Evolutionary conservation across 495 filamentous ascomycete genomes (phyloP), one percentile per base, ranked within the genome.

Genomic region (Annulohypoxylon moriforme): DNA sequence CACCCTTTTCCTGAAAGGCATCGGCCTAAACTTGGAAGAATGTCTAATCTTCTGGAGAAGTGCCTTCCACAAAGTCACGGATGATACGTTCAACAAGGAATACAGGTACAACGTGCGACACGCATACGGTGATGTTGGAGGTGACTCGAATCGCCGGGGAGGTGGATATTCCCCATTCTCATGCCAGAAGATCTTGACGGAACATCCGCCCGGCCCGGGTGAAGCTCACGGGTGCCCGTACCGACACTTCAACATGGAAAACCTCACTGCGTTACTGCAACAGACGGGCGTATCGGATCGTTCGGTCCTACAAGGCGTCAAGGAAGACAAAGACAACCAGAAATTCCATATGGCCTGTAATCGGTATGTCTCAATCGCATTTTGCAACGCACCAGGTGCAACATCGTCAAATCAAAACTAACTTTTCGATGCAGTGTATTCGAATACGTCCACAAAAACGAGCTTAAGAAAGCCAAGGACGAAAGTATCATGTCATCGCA

Each of bases 261-360:
- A 97, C 77, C 85, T 99, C 24, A 87, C 89, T 13, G 80, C 86
- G 1, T 80, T 94, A 63, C 85, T 98, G 63, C 90, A 93, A 73
- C 73, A 76, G 22, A 90, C 89, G 18, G 95, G 94, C 9, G 87
- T 99, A 1, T 87, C 82, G 42, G 96, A 98, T 74, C 84, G 87
- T 36, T 89, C 91, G 1, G 85, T 97, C 25, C 75, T 99, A 64
- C 88, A 89, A 60, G 91, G 89, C 9, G 93, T 98, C 11, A 89
- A 89, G 72, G 92, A 97, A 77, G 96, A 99, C 76, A 92, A 95
- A 72, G 92, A 91, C 53, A 93, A 89, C 76, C 90, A 91, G 75
- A 89, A 95, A 71, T 99, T 89, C 71, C 96, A 99, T 78, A 92
- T 98, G 76, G 96, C 96, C 46, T 99, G 96, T 81, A 99, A 98